Evolutionary conservation across 2,329 filamentous ascomycete species (phyloP).

Genomic region (Coniochaeta ligniaria): DNA sequence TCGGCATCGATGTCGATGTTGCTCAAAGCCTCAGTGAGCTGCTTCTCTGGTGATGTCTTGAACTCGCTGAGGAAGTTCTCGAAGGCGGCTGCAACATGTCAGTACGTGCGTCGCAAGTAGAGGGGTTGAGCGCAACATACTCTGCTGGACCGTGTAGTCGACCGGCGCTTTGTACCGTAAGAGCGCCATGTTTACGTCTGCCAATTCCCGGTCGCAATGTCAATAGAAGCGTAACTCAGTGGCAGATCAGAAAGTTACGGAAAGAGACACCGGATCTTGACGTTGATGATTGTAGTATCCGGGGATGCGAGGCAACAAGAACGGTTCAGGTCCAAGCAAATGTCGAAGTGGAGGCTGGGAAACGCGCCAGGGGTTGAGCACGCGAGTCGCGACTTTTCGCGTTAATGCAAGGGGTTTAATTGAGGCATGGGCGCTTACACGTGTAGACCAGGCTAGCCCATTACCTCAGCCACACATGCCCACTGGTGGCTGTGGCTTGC

Average conservation of each 20-base stretch:
- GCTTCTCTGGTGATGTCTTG: conserved; percentile 68
- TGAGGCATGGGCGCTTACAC: not conserved
- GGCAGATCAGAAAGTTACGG: not conserved
- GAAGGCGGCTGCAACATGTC: conserved; percentile 57
- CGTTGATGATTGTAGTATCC: not conserved
- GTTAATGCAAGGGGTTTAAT: not conserved
- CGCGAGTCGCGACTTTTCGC: not conserved
- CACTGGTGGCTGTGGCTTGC: not conserved
- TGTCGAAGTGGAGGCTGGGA: conserved; percentile 1
- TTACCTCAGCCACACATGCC: not conserved
- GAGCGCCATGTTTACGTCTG: conserved; percentile 62
- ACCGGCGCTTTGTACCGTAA: conserved; percentile 71
- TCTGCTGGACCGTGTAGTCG: conserved; percentile 81
- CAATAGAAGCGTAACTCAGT: not conserved
- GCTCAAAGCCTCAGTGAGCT: conserved; percentile 74
- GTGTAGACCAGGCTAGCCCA: not conserved
- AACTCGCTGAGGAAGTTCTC: conserved; percentile 82
- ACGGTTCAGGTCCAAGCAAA: not conserved
- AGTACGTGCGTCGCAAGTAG: conserved; percentile 12
- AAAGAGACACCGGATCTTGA: not conserved
- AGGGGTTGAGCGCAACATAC: conserved; percentile 36
- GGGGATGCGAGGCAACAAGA: not conserved
- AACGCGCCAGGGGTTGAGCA: not conserved
- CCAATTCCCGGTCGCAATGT: not conserved
- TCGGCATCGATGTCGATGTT: conserved; percentile 83